These are phyloP conservation scores for Mycena maculata DNA, from an alignment of 768 basidiomycete species.

Conservation along the genomic window DNA sequence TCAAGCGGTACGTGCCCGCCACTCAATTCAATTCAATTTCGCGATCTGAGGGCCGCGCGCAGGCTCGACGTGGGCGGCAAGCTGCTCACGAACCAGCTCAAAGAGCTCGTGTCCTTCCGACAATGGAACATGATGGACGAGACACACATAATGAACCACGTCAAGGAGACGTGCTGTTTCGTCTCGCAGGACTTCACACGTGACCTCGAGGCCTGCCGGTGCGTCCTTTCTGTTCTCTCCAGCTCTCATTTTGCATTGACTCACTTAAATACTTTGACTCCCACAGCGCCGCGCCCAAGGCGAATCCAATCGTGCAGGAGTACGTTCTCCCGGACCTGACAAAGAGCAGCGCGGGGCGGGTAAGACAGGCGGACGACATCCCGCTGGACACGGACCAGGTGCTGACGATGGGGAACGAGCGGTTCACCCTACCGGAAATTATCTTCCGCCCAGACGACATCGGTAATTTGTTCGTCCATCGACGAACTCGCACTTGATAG, in stretches of 20 bases:
- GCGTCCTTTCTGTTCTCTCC: slow-evolving; percentile 16
- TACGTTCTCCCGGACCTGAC: slow-evolving; percentile 93
- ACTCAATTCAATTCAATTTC: slow-evolving; percentile 18
- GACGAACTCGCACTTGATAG: slow-evolving; percentile 20
- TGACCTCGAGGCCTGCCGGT: slow-evolving; percentile 88
- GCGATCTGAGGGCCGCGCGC: slow-evolving; percentile 7
- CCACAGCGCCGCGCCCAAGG: slow-evolving; percentile 63
- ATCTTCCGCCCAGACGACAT: slow-evolving; percentile 92
- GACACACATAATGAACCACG: slow-evolving; percentile 91
- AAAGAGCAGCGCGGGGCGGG: slow-evolving; percentile 66
- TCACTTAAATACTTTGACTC: too few species aligned
- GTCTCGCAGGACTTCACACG: slow-evolving; percentile 76
- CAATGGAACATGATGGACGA: slow-evolving; percentile 99
- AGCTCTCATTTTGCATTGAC: slow-evolving; percentile 29
- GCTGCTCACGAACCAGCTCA: slow-evolving; percentile 93
- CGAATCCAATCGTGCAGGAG: slow-evolving; percentile 82
- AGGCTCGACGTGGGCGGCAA: slow-evolving; percentile 97
- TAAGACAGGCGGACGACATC: slow-evolving; percentile 65
- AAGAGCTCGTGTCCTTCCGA: slow-evolving; percentile 92
- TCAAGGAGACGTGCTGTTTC: slow-evolving; percentile 92
- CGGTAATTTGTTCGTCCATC: slow-evolving; percentile 59
- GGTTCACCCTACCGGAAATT: slow-evolving; percentile 93
- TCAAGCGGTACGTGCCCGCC: slow-evolving; percentile 71
- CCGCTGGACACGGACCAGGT: slow-evolving; percentile 72
- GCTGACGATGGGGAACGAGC: slow-evolving; percentile 89